These are phyloP conservation scores for Apiotrichum sp. DNA, from an alignment of 1,284 basidiomycete species.

Conservation along the genomic window DNA sequence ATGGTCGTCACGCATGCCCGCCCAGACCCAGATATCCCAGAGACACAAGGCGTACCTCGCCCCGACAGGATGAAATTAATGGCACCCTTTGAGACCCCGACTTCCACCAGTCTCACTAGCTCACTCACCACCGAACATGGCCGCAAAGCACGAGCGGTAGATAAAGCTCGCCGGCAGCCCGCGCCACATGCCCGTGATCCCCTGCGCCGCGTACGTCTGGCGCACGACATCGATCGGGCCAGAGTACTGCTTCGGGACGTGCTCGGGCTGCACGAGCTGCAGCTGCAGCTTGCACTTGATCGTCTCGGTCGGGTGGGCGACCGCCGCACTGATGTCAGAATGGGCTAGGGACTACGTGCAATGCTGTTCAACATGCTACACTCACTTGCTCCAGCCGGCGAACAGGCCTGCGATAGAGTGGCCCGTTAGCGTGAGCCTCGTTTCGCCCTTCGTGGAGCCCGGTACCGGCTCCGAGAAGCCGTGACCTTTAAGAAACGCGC, in stretches of 20 bases:
- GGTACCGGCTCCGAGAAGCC: slow-evolving; percentile 39
- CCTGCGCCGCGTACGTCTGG: slow-evolving; percentile 38
- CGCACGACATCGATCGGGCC: slow-evolving; percentile 44
- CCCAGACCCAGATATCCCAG: too few relatives aligned
- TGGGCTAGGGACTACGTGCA: not conserved
- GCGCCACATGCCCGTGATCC: slow-evolving; percentile 43
- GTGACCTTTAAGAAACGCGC: slow-evolving; percentile 30
- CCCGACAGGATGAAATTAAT: too few relatives aligned
- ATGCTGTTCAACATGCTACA: not conserved
- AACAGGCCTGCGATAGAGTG: slow-evolving; percentile 43
- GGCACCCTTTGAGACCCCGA: too few relatives aligned
- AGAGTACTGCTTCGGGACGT: slow-evolving; percentile 31
- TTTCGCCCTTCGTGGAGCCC: slow-evolving; percentile 6
- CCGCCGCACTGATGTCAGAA: slow-evolving; percentile 23
- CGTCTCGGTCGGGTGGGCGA: slow-evolving; percentile 47
- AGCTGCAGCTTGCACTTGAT: slow-evolving; percentile 48
- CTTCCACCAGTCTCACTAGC: too few relatives aligned
- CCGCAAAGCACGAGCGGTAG: slow-evolving; percentile 42
- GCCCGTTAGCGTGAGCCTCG: slow-evolving; percentile 32
- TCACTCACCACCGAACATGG: slow-evolving; percentile 45
- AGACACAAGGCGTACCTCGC: not conserved
- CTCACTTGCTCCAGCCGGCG: slow-evolving; percentile 47
- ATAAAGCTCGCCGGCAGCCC: slow-evolving; percentile 44
- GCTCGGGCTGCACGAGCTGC: slow-evolving; percentile 34
- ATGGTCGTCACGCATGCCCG: too few relatives aligned